Evolutionary conservation across 345 rosid genomes (phyloP).

Genomic region (Gossypium sturtianum): DNA sequence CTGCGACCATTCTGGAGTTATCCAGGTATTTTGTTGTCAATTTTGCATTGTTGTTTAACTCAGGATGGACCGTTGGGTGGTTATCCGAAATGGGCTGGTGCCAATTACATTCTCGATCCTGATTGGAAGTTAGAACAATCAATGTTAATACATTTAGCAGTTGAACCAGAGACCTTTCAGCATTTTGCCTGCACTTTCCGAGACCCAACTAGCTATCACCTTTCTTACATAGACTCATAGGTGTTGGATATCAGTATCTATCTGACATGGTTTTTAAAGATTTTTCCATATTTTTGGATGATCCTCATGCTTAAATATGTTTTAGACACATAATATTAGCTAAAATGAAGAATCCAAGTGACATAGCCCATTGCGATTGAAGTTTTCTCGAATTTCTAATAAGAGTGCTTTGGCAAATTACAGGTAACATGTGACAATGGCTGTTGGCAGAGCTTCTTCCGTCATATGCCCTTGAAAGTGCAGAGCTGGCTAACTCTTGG

Average conservation of each 20-base stretch:
- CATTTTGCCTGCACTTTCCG: not conserved
- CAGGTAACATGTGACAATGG: conserved; percentile 7
- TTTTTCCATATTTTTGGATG: not conserved
- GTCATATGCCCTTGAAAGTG: not conserved
- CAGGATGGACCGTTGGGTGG: not conserved
- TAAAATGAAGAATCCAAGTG: not conserved
- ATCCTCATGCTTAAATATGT: not conserved
- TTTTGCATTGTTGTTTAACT: not conserved
- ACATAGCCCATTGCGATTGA: not conserved
- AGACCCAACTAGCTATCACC: not conserved
- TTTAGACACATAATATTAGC: not conserved
- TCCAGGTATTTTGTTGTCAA: conserved; percentile 12
- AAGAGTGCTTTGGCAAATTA: not conserved
- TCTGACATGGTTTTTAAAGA: not conserved
- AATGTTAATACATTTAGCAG: not conserved
- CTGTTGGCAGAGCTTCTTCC: not conserved
- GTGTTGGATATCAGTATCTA: not conserved
- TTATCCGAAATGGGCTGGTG: not conserved
- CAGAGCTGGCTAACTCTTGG: not conserved
- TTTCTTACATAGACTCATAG: not conserved
- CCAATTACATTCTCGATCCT: not conserved
- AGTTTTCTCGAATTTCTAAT: not conserved
- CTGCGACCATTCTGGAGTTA: not conserved
- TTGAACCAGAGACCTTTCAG: not conserved
- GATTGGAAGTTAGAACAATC: not conserved